Evolutionary conservation across 805 yeast genomes (phyloP).

Genomic region (Sungouiozyma ichnusensis): DNA sequence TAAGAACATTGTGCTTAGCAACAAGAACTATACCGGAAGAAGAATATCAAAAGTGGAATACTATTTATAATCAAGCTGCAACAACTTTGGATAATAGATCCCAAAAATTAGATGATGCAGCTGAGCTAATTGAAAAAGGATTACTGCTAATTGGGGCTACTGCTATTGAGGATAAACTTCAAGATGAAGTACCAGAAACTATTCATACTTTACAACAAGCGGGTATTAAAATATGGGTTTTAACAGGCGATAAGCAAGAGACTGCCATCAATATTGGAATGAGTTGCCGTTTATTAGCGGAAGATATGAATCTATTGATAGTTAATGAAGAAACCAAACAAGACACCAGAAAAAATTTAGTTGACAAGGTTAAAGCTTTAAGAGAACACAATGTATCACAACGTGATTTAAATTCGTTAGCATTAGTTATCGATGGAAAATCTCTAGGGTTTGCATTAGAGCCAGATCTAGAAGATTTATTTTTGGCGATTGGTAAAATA

Average conservation of each 20-base stretch:
- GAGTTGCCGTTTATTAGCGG: slow-evolving; percentile 90
- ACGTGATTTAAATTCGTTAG: slow-evolving; percentile 68
- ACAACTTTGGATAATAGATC: slow-evolving; percentile 69
- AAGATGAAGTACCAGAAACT: slow-evolving; percentile 97
- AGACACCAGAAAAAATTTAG: slow-evolving; percentile 63
- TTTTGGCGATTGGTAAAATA: slow-evolving; percentile 67
- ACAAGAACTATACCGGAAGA: slow-evolving; percentile 65
- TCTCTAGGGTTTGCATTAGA: slow-evolving; percentile 83
- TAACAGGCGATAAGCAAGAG: slow-evolving; percentile 97
- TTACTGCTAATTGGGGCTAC: slow-evolving; percentile 87
- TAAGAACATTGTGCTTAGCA: slow-evolving; percentile 90
- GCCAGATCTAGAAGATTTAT: slow-evolving; percentile 61
- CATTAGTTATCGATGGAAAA: slow-evolving; percentile 88
- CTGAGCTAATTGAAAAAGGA: slow-evolving; percentile 76
- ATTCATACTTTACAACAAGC: slow-evolving; percentile 92
- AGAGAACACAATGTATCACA: slow-evolving; percentile 51
- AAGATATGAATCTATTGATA: slow-evolving; percentile 88
- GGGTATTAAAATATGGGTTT: slow-evolving; percentile 94
- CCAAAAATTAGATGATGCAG: slow-evolving; percentile 72
- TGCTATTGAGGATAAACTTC: slow-evolving; percentile 95
- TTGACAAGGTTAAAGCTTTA: slow-evolving; percentile 68
- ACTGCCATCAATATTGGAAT: slow-evolving; percentile 97
- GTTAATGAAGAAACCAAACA: slow-evolving; percentile 78
- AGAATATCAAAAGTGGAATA: slow-evolving; percentile 67
- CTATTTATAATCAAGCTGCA: slow-evolving; percentile 63